Percentiles rank a stretch among this genome's conserved stretches.
These are phyloP conservation scores for Cichorium intybus DNA, from an alignment of 140 eudicot species.

Conservation along the genomic window DNA sequence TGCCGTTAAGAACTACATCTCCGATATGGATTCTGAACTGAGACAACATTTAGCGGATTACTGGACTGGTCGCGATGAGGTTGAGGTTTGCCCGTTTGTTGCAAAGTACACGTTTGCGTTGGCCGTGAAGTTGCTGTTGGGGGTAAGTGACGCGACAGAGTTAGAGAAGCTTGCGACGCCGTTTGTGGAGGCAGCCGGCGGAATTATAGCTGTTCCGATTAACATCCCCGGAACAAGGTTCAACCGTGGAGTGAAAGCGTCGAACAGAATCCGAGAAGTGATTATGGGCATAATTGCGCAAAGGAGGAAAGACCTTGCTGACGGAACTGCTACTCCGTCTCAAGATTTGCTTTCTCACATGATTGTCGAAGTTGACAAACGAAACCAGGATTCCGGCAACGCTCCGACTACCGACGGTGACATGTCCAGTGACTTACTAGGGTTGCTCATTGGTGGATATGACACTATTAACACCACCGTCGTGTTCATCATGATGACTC, in stretches of 20 bases:
- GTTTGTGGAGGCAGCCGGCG: conserved; percentile 38
- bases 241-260: conserved; percentile 40
- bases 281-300: conserved; percentile 28
- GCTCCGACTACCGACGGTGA: conserved; percentile 37
- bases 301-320: conserved; percentile 41
- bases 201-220: conserved; percentile 42
- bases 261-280: conserved; percentile 35
- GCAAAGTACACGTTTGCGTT: conserved; percentile 44
- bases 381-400: conserved; percentile 24
- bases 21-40: conserved; percentile 37
- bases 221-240: conserved; percentile 46
- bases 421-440: conserved; percentile 41
- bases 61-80: conserved; percentile 35
- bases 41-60: conserved; percentile 34
- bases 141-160: conserved; percentile 37
- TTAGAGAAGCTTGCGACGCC: conserved; percentile 36
- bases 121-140: conserved; percentile 39
- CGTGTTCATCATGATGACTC: conserved; percentile 41
- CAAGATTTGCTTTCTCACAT: conserved; percentile 42
- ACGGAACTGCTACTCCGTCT: conserved; percentile 29
- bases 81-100: conserved; percentile 40
- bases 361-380: conserved; percentile 33
- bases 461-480: conserved; percentile 41
- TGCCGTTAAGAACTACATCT: conserved; percentile 35
- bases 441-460: conserved; percentile 40